phyloP scores from a whole-genome alignment of 495 filamentous ascomycete genomes.

The Massariosphaeria phaeospora region DNA sequence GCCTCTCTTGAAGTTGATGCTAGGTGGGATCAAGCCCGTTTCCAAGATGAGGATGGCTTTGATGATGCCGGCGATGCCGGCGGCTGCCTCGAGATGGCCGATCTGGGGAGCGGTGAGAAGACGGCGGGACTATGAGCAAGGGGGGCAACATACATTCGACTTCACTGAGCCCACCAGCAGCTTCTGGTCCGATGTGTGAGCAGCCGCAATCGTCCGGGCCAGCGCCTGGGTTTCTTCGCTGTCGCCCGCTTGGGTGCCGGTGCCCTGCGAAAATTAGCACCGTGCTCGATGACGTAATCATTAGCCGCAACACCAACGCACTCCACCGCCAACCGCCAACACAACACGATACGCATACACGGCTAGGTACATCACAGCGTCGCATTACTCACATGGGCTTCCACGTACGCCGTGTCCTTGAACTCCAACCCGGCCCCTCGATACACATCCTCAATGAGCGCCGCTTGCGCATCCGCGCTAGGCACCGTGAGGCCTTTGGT shows the following conservation, averaged over 20 bases:
- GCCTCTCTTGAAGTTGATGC: conserved; percentile 33
- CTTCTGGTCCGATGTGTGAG: conserved; percentile 4
- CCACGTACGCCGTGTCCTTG: conserved; percentile 10
- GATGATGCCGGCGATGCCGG: conserved; percentile 39
- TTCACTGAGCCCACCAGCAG: conserved; percentile 25
- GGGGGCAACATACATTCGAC: too few species aligned
- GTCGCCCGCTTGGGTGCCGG: conserved; percentile 43
- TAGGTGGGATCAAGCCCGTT: conserved; percentile 37
- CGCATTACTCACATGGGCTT: conserved; percentile 23
- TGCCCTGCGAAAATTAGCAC: too few species aligned
- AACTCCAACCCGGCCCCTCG: conserved; percentile 32
- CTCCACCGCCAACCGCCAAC: too few species aligned
- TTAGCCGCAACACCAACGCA: too few species aligned
- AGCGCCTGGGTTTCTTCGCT: conserved; percentile 53
- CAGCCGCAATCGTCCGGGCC: background rate
- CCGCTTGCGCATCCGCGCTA: conserved; percentile 4
- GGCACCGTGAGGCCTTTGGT: conserved; percentile 35
- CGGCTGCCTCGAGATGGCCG: conserved; percentile 41
- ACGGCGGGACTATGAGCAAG: too few species aligned
- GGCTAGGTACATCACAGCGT: too few species aligned
- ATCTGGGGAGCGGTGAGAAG: too few species aligned
- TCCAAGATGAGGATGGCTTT: conserved; percentile 39
- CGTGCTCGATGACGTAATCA: too few species aligned
- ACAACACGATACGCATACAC: too few species aligned
- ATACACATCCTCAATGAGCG: conserved; percentile 11